Evolutionary conservation across 2,329 filamentous ascomycete species (phyloP).

Genomic region (Colletotrichum caudatum): DNA sequence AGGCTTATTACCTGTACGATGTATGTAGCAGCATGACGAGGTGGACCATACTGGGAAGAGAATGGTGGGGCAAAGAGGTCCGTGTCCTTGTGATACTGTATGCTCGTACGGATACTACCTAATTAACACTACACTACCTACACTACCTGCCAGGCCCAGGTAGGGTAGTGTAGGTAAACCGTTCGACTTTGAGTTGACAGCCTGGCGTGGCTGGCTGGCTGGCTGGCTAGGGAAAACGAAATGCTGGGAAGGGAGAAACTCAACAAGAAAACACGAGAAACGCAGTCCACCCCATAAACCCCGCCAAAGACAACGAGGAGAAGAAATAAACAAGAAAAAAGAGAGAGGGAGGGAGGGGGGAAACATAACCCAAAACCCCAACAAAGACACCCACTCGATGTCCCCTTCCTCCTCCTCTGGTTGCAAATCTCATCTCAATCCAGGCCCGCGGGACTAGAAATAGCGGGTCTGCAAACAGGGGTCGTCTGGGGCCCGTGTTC

Average conservation of each 20-base stretch:
- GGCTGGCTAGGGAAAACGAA: neutral
- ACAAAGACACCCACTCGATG: neutral
- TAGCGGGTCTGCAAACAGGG: constrained; percentile 2
- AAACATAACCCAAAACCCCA: neutral
- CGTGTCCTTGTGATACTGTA: neutral
- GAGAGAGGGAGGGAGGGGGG: neutral
- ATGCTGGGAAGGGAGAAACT: neutral
- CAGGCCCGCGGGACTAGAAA: constrained; percentile 24
- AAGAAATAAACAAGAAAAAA: neutral
- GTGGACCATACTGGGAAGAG: neutral
- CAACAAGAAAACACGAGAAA: neutral
- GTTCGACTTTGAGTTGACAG: neutral
- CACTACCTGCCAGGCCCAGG: no score
- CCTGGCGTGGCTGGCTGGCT: neutral
- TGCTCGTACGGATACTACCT: no score
- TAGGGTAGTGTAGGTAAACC: no score
- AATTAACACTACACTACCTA: no score
- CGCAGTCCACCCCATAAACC: neutral
- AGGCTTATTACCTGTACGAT: no score
- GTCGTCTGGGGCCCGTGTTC: constrained; percentile 3
- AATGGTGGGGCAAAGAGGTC: neutral
- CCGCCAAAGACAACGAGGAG: neutral
- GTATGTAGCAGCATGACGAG: neutral
- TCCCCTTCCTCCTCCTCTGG: neutral
- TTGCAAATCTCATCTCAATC: constrained; percentile 36